phyloP scores from a whole-genome alignment of 1,284 basidiomycete species.

The Porogramme epimiltina region DNA sequence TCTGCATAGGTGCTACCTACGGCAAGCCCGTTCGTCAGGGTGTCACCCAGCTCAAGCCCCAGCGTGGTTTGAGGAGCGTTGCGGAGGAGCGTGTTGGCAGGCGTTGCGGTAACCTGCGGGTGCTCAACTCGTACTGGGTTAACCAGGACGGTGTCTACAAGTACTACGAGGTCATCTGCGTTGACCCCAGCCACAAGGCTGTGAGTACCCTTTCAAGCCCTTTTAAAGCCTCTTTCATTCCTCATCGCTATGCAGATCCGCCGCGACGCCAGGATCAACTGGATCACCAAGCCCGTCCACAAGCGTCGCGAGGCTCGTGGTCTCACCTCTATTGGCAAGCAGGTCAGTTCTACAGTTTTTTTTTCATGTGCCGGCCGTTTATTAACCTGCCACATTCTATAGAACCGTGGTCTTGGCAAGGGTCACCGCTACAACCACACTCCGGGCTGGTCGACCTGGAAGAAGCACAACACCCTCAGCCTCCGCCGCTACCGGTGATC shows the following conservation, averaged over 20 bases:
- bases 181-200: slow-evolving; percentile 92
- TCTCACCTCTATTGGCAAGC: slow-evolving; percentile 95
- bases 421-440: slow-evolving; percentile 95
- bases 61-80: slow-evolving; percentile 89
- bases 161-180: slow-evolving; percentile 99
- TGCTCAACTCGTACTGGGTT: slow-evolving; percentile 99
- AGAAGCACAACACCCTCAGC: slow-evolving; percentile 97
- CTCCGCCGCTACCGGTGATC: slow-evolving; percentile 95
- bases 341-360: slow-evolving; percentile 69
- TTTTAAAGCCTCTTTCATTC: slow-evolving; percentile 1
- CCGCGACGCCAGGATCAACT: slow-evolving; percentile 97
- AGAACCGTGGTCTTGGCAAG: slow-evolving; percentile 95
- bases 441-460: slow-evolving; percentile 91
- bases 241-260: slow-evolving; percentile 62
- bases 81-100: slow-evolving; percentile 99
- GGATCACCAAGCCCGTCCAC: slow-evolving; percentile 98
- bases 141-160: slow-evolving; percentile 99
- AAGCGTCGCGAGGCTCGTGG: slow-evolving; percentile 98
- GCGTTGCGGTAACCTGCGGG: slow-evolving; percentile 95
- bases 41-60: slow-evolving; percentile 99
- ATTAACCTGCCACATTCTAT: too few relatives aligned
- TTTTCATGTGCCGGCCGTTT: too few relatives aligned
- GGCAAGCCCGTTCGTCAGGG: slow-evolving; percentile 99
- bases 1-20: slow-evolving; percentile 84
- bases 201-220: slow-evolving; percentile 49